Base-by-base conservation (phyloP, 345 rosid species). In the Gossypium mustelinum region DNA sequence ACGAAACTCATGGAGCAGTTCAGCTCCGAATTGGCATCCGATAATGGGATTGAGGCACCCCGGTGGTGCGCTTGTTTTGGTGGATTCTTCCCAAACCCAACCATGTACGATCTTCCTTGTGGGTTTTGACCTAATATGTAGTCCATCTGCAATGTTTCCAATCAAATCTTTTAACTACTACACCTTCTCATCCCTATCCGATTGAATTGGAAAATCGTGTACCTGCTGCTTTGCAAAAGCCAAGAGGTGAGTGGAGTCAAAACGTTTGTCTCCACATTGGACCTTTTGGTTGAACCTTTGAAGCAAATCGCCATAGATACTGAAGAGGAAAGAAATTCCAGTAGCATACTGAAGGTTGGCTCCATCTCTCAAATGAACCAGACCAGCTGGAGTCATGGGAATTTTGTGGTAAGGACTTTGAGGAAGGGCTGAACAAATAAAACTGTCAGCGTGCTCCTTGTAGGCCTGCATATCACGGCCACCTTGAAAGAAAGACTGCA, bases 31-130 rank as follows among this genome's bases (percentile, higher is more conserved):
- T 80, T 69, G 0, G 80, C 84, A 17, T 77, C 29, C n/a, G 27
- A 0, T 8, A 22, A 3, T 0, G 92, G 92, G 13, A 92, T 85
- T 0, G 98, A 89, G 16, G 97, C 92, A 12, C 97, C 97, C 64
- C 95, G 82, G 54, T 94, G 98, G 73, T 94, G 98, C 2, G 97
- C 89, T 54, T 92, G 92, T 34, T 58, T 68, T 17, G 97, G 98
- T 8, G 98, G 89, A 76, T 92, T 86, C 56, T 66, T 65, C 34
- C 98, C 98, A 62, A 88, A 92, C 22, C 92, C 97, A 2, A 90
- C 98, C 98, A 94, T 94, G 84, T 87, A 88, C 0, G 98, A 94
- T 81, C 97, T 82, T 76, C 95, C 86, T 54, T 22, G 44, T 13
- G 98, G 98, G 78, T 94, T 94, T 73, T 69, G 67, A 7, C 98